Evolutionary conservation across 2,329 filamentous ascomycete species (phyloP).

Genomic region (Dissoconium aciculare): DNA sequence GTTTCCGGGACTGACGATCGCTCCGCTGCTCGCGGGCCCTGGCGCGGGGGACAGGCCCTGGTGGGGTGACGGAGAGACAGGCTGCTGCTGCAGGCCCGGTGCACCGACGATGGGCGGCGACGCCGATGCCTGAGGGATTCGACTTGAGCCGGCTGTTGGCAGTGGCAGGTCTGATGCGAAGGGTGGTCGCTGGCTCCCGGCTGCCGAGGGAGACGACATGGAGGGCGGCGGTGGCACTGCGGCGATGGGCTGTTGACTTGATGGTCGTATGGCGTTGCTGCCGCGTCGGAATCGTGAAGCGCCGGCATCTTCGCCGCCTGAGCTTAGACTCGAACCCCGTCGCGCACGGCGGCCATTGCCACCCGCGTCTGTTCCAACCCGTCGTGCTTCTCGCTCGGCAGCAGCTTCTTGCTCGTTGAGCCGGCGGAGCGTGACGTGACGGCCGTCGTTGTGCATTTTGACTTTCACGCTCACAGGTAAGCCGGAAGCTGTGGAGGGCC

Average conservation of each 20-base stretch:
- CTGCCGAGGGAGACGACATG: constrained; percentile 13
- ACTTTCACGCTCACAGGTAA: constrained; percentile 50
- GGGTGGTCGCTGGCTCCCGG: constrained; percentile 10
- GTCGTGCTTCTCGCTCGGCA: constrained; percentile 41
- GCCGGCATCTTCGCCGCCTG: constrained; percentile 22
- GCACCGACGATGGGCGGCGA: constrained; percentile 3
- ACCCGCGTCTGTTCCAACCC: too few species aligned
- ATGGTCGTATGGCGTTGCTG: constrained; percentile 13
- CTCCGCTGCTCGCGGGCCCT: constrained; percentile 17
- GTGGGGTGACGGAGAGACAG: constrained; percentile 1
- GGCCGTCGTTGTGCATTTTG: constrained; percentile 49
- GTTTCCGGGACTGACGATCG: constrained; percentile 21
- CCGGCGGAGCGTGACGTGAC: constrained; percentile 46
- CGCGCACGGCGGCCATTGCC: constrained; percentile 30
- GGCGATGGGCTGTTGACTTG: constrained; percentile 19
- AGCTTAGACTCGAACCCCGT: constrained; percentile 23
- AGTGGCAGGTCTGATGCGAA: constrained; percentile 21
- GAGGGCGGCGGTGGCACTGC: constrained; percentile 19
- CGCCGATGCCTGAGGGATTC: constrained; percentile 6
- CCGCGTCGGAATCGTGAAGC: constrained; percentile 11
- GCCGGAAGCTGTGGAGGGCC: constrained; percentile 30
- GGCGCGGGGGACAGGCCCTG: constrained; percentile 4
- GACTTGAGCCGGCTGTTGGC: constrained; percentile 6
- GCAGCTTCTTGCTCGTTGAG: constrained; percentile 49
- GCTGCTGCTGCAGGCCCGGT: too few species aligned